phyloP scores from a whole-genome alignment of 768 basidiomycete genomes.

The Cystobasidium tubakii region DNA sequence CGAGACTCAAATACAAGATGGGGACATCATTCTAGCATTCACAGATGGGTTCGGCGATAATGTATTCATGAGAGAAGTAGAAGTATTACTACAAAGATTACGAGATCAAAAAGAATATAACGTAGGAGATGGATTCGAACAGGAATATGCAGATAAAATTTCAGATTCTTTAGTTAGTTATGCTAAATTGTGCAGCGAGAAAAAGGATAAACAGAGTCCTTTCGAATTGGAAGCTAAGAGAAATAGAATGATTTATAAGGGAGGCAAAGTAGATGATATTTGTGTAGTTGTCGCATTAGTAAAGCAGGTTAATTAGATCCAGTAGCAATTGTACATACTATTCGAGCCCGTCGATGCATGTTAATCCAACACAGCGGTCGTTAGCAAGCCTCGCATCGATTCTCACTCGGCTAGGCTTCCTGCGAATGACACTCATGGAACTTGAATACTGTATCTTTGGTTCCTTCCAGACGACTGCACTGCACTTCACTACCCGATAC shows the following conservation, averaged over 20 bases:
- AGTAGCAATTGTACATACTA: not conserved
- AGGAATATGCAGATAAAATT: conserved; percentile 8
- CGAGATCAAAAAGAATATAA: conserved; percentile 2
- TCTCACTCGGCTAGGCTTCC: no score
- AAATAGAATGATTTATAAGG: conserved; percentile 23
- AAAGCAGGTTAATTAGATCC: not conserved
- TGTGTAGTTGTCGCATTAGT: conserved; percentile 24
- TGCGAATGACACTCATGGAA: no score
- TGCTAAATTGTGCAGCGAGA: conserved; percentile 25
- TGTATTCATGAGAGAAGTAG: conserved; percentile 29
- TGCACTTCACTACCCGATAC: no score
- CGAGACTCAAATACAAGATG: conserved; percentile 26
- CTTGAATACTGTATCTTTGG: no score
- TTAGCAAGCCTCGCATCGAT: no score
- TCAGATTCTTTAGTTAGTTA: conserved; percentile 26
- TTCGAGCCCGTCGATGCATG: no score
- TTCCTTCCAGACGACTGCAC: no score
- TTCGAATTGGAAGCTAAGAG: conserved; percentile 28
- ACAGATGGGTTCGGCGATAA: conserved; percentile 37
- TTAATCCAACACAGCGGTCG: no score
- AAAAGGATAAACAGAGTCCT: conserved; percentile 30
- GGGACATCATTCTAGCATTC: conserved; percentile 10
- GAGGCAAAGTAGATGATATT: conserved; percentile 32
- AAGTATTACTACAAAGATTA: not conserved
- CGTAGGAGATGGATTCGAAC: conserved; percentile 12